Evolutionary conservation across 2,329 filamentous ascomycete genomes (phyloP), one percentile per base, ranked within the genome.

Genomic region (Penicillium sp.): DNA sequence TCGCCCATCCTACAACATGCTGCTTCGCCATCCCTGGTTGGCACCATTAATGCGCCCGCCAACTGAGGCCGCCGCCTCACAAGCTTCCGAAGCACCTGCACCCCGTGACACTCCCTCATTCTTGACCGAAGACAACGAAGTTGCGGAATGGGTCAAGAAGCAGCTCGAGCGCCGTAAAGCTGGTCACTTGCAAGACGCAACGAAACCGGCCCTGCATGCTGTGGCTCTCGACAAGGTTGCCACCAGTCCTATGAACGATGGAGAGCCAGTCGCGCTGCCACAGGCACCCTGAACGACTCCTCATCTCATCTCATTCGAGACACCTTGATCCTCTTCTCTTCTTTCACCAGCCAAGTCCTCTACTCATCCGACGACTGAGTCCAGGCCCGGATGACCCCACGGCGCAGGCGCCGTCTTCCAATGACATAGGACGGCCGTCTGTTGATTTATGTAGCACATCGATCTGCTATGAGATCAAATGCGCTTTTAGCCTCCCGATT

Each of bases 11-110:
- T 99, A 99, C 73, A 87, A 89, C 54, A 92, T 91, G 83, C 85
- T 99, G 5, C 83, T 99, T 11, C 87, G 91, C 69, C 94, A 98
- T 72, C 87, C 91, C 31, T 99, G 95, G 95, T 83, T 99, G 5
- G 84, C 87, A 8, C 83, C 86, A 0, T 81, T 96, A 39, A 85
- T 88, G 63, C 90, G 92, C 67, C 91, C 91, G 2, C 83, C 87
- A n/a, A 90, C 87, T 1, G 91, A 92, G 61, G 78, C 83, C 0
- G 88, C 91, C 31, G 31, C 50, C 72, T 77, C 68, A 71, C 78
- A 61, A 73, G 73, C 20, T 71, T 76, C 62, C 4, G 58, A 65
- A 41, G 58, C 58, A 22, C 31, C 62, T 59, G 74, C 73, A 71
- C 28, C 48, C 20, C 25, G 72, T 75, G 20, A 73, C 73, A 69